These are phyloP conservation scores for Russula foetens DNA, from an alignment of 768 basidiomycete species.

Conservation along the genomic window DNA sequence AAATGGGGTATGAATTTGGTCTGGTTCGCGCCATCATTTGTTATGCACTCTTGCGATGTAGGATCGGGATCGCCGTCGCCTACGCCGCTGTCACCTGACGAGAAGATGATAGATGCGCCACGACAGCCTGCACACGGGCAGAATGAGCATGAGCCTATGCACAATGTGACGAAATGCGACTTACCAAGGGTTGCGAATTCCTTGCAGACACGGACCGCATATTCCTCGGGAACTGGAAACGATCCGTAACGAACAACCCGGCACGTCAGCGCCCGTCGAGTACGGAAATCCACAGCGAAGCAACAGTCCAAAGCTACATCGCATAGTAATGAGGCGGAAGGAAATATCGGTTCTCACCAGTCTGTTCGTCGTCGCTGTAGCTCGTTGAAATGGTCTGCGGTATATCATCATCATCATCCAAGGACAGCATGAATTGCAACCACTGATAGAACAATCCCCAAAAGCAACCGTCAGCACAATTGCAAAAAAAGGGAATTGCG, in stretches of 20 bases:
- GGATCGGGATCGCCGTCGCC: slow-evolving; percentile 54
- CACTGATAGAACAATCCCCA: slow-evolving; percentile 32
- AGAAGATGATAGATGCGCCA: slow-evolving; percentile 56
- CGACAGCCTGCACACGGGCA: slow-evolving; percentile 39
- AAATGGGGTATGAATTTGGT: slow-evolving; percentile 47
- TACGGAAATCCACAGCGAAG: not conserved
- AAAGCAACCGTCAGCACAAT: not conserved
- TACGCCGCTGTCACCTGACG: slow-evolving; percentile 62
- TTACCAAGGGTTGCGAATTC: slow-evolving; percentile 59
- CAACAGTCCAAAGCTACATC: not conserved
- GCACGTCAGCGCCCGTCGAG: not conserved
- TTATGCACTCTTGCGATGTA: slow-evolving; percentile 42
- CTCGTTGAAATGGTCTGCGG: slow-evolving; percentile 64
- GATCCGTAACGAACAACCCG: not conserved
- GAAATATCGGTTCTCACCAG: slow-evolving; percentile 32
- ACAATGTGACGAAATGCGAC: not conserved
- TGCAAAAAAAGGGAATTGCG: not conserved
- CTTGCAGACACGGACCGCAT: slow-evolving; percentile 41
- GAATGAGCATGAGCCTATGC: not conserved
- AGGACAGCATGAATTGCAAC: slow-evolving; percentile 49
- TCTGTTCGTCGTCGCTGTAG: slow-evolving; percentile 68
- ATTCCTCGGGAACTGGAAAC: slow-evolving; percentile 39
- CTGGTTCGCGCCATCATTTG: slow-evolving; percentile 49
- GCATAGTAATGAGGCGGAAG: not conserved
- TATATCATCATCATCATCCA: slow-evolving; percentile 28